Base-by-base conservation (phyloP, 805 yeast genomes). In the Candida khao-thaluensis region DNA sequence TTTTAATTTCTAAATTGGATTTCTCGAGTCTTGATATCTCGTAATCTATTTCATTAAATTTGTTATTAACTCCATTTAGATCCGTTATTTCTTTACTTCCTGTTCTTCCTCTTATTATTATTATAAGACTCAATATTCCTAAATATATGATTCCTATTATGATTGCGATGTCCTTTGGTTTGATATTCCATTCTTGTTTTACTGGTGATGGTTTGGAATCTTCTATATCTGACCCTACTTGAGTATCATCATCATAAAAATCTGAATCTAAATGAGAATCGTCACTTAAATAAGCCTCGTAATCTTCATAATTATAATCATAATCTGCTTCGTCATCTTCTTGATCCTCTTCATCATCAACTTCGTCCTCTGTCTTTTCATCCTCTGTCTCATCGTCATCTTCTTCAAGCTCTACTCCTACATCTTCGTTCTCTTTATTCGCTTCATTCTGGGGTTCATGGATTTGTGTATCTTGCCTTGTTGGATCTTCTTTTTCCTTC, bases 1-100 rank as follows among this genome's bases (percentile, higher is more conserved):
- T 38, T 10, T 31, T 15, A 2, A 37, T 12, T 9, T 24, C 41
- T 22, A 40, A 18, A 21, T 26, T 37, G 5, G 37, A 11, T 24
- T 34, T 16, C 14, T 28, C 26, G 9, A 39, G 22, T 17, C 18
- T 26, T 4, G 29, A 23, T 5, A 43, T 12, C 32, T 41, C 36
- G 14, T 44, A 25, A 24, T 49, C 54, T 11, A 50, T 31, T 8
- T 30, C 21, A 17, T 43, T 35, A 30, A 52, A 50, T 30, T 46
- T 46, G 2, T 48, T 38, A 28, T 47, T 43, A 3, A 52, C 40
- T 11, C 43, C 49, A 18, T 35, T 25, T 24, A 37, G 37, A 29
- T 29, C 22, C 14, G 9, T 18, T n/a, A 38, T 28, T n/a, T 21
- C 15, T 15, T 45, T 51, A n/a, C 32, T 42, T 3, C 40, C 34